Evolutionary conservation across 2,329 filamentous ascomycete species (phyloP).

Genomic region (Xylaria digitata): DNA sequence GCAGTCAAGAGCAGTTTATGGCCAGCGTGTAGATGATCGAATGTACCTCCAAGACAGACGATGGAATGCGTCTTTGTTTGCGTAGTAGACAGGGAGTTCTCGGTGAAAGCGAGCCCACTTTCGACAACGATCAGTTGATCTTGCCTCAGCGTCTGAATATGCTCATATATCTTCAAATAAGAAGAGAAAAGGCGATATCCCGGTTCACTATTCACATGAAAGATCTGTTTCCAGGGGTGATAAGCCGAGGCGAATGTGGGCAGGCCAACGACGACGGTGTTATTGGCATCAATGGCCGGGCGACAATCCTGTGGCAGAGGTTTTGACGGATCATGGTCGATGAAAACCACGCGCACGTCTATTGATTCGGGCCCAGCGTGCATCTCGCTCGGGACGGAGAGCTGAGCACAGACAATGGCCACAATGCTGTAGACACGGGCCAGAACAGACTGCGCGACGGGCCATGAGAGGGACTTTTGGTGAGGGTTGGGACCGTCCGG

Average conservation of each 20-base stretch:
- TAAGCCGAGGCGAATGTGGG: slow-evolving; percentile 63
- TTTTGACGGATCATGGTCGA: slow-evolving; percentile 67
- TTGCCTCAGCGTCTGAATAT: slow-evolving; percentile 59
- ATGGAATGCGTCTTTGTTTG: slow-evolving; percentile 61
- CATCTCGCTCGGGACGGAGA: slow-evolving; percentile 69
- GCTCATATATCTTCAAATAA: slow-evolving; percentile 62
- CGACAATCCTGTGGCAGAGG: slow-evolving; percentile 51
- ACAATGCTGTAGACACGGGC: slow-evolving; percentile 83
- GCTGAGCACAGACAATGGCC: slow-evolving; percentile 74
- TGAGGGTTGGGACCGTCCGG: slow-evolving; percentile 63
- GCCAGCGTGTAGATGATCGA: slow-evolving; percentile 94
- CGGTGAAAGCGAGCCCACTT: slow-evolving; percentile 62
- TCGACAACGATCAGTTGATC: slow-evolving; percentile 64
- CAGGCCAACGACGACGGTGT: slow-evolving; percentile 62
- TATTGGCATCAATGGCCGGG: slow-evolving; percentile 56
- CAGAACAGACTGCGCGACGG: slow-evolving; percentile 76
- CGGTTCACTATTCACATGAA: slow-evolving; percentile 72
- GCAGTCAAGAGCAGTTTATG: slow-evolving; percentile 98
- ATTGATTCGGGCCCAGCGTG: slow-evolving; percentile 73
- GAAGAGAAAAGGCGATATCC: slow-evolving; percentile 68
- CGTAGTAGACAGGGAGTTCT: slow-evolving; percentile 40
- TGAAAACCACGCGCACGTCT: slow-evolving; percentile 78
- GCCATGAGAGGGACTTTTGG: slow-evolving; percentile 70
- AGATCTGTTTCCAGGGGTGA: slow-evolving; percentile 73
- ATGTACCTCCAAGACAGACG: slow-evolving; percentile 90